Percentiles rank a stretch among this genome's conserved stretches.
Evolutionary conservation across 352 stramenopile species (phyloP).

Genomic region (Pythium oligandrum): DNA sequence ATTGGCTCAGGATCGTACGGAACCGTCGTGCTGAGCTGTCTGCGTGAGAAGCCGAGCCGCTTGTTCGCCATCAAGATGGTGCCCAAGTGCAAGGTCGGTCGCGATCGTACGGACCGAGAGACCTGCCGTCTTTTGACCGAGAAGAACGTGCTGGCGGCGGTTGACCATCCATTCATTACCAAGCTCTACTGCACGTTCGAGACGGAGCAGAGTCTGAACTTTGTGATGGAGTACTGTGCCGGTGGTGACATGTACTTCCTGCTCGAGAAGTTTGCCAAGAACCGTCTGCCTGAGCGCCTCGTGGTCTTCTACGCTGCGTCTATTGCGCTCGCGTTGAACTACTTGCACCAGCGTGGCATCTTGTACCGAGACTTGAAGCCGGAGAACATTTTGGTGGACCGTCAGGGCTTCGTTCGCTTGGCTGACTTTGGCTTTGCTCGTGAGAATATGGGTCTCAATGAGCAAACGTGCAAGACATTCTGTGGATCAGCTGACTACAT

Average conservation of each 20-base stretch:
- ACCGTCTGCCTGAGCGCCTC: constrained; percentile 90
- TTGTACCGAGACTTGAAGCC: constrained; percentile 90
- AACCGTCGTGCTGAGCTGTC: constrained; percentile 59
- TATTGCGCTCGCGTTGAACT: constrained; percentile 93
- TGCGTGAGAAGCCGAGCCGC: constrained; percentile 30
- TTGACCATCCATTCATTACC: constrained; percentile 98
- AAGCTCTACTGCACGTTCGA: constrained; percentile 94
- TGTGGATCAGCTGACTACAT: constrained; percentile 85
- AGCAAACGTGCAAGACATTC: constrained; percentile 71
- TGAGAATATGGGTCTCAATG: constrained; percentile 43
- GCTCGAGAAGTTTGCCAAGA: constrained; percentile 84
- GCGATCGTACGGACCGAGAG: constrained; percentile 28
- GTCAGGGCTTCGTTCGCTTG: constrained; percentile 85
- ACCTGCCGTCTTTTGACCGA: constrained; percentile 90
- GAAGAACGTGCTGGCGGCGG: constrained; percentile 93
- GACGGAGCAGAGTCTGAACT: constrained; percentile 91
- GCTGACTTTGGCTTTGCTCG: constrained; percentile 82
- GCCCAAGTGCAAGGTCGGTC: constrained; percentile 60
- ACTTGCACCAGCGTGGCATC: constrained; percentile 71
- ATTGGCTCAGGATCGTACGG: constrained; percentile 77
- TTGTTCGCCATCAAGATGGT: constrained; percentile 77
- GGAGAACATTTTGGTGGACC: constrained; percentile 89
- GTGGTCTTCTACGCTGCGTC: constrained; percentile 97
- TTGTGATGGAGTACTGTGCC: constrained; percentile 98
- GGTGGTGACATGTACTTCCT: constrained; percentile 96